Conservation (phyloP, 352 stramenopile species). For the Phytopythium oedochilum region DNA sequence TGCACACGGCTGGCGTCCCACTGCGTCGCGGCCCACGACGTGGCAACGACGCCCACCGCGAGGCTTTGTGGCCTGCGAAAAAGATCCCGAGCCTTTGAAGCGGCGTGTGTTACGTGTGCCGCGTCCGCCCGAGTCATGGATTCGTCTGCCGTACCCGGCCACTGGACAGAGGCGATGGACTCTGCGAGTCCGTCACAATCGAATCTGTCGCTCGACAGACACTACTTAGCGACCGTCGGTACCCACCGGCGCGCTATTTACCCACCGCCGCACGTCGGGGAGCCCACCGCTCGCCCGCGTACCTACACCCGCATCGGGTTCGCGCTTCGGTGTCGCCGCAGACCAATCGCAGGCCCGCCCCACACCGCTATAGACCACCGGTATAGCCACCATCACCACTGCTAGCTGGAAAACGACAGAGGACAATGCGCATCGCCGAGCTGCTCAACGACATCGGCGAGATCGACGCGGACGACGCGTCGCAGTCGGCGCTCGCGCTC, state of each 20-base stretch:
- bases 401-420: too few species aligned
- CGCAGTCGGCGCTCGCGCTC: slow-evolving; percentile 12
- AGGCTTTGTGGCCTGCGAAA: background rate
- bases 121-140: background rate
- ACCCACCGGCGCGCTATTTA: slow-evolving; percentile 26
- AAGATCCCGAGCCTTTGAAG: background rate
- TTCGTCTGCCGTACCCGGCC: background rate
- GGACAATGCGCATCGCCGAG: slow-evolving; percentile 31
- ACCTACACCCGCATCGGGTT: background rate
- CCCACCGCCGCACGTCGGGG: slow-evolving; percentile 11
- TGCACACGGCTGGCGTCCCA: background rate
- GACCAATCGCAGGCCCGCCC: slow-evolving; percentile 1
- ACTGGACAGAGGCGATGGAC: background rate
- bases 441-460: slow-evolving; percentile 30
- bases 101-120: background rate
- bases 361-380: too few species aligned
- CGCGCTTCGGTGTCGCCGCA: background rate
- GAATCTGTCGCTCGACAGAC: slow-evolving; percentile 24
- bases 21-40: background rate
- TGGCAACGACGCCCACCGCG: background rate
- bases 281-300: slow-evolving; percentile 2
- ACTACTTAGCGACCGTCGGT: slow-evolving; percentile 17
- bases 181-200: slow-evolving; percentile 13
- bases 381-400: too few species aligned
- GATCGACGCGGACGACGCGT: slow-evolving; percentile 11